Base-by-base conservation (phyloP, 306 rosid genomes). In the Casuarina equisetifolia region DNA sequence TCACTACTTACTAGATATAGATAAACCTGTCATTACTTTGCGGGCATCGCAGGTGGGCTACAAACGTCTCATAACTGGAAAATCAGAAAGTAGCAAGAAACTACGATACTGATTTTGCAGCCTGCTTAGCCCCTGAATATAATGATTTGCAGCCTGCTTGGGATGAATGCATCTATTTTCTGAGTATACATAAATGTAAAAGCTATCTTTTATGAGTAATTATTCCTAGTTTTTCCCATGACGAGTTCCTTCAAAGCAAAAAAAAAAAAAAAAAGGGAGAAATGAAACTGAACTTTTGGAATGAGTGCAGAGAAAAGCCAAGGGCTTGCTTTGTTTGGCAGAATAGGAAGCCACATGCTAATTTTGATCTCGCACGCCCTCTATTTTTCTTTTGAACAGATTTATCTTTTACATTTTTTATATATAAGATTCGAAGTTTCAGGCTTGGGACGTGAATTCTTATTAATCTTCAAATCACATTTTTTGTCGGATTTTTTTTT, bases 61-160 rank as follows among this genome's bases (percentile, higher is more conserved):
- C 94, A 97, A 79, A 84, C 91, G 13, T 82, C 96, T 43, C 97
- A 91, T 80, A 85, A 82, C 78, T 95, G 97, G 98, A 95, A 86
- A 83, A 87, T 94, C 71, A 90, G 89, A 82, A 68, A 76, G 78
- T 85, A 85, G 85, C 55, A 43, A 16, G 52, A 38, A 69, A 59
- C 74, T 72, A 8, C 9, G 1, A 53, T 42, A 25, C 32, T 25
- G 32, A 25, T 25, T 17, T 40, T 42, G 9, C 5, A 35, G 32
- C 12, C 67, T 1, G 1, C 9, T 42, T 3, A 39, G 16, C 12
- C 3, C 0, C 36, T 61, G 68, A 39, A 66, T 66, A 11, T 42
- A 66, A 13, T 17, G 16, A 62, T 4, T 58, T 62, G 50, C 50
- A 40, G 50, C 42, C 13, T 66, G 49, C 50, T 39, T 40, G 16